phyloP scores from a whole-genome alignment of 306 rosid genomes.

The Citrullus colocynthis region DNA sequence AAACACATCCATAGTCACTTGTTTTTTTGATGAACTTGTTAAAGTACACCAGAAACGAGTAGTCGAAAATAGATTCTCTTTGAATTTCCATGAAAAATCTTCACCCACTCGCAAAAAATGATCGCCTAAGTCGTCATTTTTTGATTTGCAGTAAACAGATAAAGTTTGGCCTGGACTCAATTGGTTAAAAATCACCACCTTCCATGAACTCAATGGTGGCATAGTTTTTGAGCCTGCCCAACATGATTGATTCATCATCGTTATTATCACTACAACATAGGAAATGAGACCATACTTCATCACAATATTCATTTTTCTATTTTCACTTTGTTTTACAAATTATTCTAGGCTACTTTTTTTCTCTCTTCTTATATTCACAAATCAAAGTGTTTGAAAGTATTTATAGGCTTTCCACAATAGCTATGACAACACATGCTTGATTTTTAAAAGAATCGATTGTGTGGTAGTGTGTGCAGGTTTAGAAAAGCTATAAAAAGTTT shows the following conservation, averaged over 20 bases:
- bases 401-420: too few species aligned
- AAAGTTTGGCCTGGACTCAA: background rate
- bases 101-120: background rate
- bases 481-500: too few species aligned
- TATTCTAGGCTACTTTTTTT: too few species aligned
- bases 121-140: background rate
- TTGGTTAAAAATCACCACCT: background rate
- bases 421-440: too few species aligned
- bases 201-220: background rate
- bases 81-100: background rate
- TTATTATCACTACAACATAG: background rate
- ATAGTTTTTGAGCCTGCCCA: background rate
- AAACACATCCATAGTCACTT: background rate
- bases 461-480: too few species aligned
- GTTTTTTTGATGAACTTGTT: background rate
- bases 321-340: too few species aligned
- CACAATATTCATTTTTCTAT: background rate
- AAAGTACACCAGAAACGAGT: background rate
- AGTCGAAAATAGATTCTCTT: background rate
- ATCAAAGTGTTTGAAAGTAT: too few species aligned
- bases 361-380: too few species aligned
- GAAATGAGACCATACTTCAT: background rate
- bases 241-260: background rate
- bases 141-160: background rate
- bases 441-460: too few species aligned